Conservation (phyloP, 2,329 filamentous ascomycete species). For the Keithomyces neogunnii region DNA sequence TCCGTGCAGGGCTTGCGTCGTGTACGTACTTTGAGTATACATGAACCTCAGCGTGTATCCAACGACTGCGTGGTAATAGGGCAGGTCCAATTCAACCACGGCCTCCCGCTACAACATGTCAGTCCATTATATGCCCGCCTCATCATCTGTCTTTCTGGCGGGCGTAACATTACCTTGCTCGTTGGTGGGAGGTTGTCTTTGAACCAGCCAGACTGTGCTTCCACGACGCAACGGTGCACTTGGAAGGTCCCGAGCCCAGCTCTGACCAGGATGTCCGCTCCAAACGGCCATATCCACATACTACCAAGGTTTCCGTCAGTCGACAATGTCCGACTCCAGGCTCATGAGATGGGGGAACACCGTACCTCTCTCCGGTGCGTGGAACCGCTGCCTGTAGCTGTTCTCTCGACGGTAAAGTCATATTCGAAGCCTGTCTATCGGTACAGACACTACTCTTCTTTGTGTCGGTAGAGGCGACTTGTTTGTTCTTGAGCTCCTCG, state of each 20-base stretch:
- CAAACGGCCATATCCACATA: constrained; percentile 23
- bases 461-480: neutral
- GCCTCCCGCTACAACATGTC: too few relatives aligned
- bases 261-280: constrained; percentile 23
- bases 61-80: constrained; percentile 16
- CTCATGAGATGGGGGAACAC: neutral
- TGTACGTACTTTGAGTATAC: constrained; percentile 24
- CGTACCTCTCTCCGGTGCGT: constrained; percentile 17
- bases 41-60: constrained; percentile 25
- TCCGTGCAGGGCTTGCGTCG: neutral
- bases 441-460: neutral
- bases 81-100: constrained; percentile 15
- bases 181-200: constrained; percentile 22
- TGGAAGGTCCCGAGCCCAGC: constrained; percentile 15
- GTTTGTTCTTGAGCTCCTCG: neutral
- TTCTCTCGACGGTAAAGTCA: constrained; percentile 10
- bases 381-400: constrained; percentile 18
- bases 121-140: neutral
- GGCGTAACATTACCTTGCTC: constrained; percentile 14
- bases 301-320: constrained; percentile 9
- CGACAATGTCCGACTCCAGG: neutral
- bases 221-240: constrained; percentile 27
- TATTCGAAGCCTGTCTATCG: neutral
- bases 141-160: neutral
- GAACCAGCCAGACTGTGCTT: constrained; percentile 24